A percentile compares a stretch with the other conserved stretches of the same genome.
Conservation (phyloP, 169 alveolate genomes). For the Cryptosporidium ubiquitum region DNA sequence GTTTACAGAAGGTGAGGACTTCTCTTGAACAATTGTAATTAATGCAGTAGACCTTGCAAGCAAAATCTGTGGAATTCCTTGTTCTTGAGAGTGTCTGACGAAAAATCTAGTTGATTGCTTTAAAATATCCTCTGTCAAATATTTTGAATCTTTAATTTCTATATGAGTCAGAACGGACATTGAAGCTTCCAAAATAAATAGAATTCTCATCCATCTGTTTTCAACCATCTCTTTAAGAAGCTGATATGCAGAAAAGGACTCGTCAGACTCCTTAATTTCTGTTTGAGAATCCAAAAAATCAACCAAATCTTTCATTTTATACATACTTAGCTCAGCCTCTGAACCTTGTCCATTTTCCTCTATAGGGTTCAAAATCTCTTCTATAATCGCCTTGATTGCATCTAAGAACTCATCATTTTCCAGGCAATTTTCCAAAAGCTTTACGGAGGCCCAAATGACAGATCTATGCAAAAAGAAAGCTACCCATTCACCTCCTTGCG, state of each 20-base stretch:
- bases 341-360: conserved; percentile 1
- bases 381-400: not conserved
- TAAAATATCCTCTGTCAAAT: conserved; percentile 30
- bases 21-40: conserved; percentile 19
- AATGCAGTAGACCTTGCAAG: conserved; percentile 58
- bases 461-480: conserved; percentile 65
- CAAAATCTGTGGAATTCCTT: conserved; percentile 47
- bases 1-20: not conserved
- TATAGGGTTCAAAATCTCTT: conserved; percentile 24
- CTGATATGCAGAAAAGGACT: conserved; percentile 7
- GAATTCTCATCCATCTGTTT: conserved; percentile 43
- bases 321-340: conserved; percentile 5
- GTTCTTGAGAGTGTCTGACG: conserved; percentile 3
- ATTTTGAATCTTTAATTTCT: not conserved
- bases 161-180: not conserved
- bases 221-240: conserved; percentile 5
- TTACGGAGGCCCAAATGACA: conserved; percentile 25
- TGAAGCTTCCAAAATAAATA: conserved; percentile 26
- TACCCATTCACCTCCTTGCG: conserved; percentile 71
- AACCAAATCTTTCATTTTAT: conserved; percentile 9
- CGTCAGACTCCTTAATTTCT: conserved; percentile 4
- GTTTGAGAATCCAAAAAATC: not conserved
- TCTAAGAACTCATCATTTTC: not conserved
- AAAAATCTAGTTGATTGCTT: conserved; percentile 29
- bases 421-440: conserved; percentile 9